Evolutionary conservation across 257 asterid species (phyloP), one percentile per base, ranked within the genome.

Genomic region (Nicotiana obtusifolia): DNA sequence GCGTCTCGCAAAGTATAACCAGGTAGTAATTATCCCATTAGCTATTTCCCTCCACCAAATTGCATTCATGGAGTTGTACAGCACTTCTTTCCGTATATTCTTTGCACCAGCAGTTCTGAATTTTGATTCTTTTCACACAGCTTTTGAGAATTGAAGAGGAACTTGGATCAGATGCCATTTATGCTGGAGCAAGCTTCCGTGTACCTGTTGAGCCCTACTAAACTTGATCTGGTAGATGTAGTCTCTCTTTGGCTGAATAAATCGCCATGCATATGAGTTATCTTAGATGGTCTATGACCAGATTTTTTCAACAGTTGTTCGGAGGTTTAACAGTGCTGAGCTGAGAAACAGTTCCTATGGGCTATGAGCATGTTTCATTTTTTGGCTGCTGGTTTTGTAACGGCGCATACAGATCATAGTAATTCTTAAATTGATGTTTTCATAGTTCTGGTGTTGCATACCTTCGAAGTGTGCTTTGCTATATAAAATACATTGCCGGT

Each of bases 1-100:
- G 85, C 98, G 99, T 84, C 93, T 95, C n/a, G 99, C 99, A 10
- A 95, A 95, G 85, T 95, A 95, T 91, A 95, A 93, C 91, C 99
- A 95, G 95, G 99, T 90, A 73, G 31, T 73, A 73, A 35, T 47
- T 13, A 26, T 62, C 68, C 35, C 8, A 62, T 20, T 57, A 57
- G 16, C 13, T 60, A 60, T 20, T n/a, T n/a, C 66, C 30, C 24
- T 22, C 66, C 14, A 10, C 19, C 35, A 26, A 10, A 5, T 26
- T 13, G 35, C 68, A 24, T 62, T 62, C 8, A 14, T 24, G 35
- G 68, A 26, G 24, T 62, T 62, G 26, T 62, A 0, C 22, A 8
- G 14, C 26, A n/a, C 26, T 19, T 57, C 28, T 49, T 49, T 3
- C 56, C 5, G 5, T 13, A 0, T 11, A 49, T 16, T 52, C 17